phyloP scores from a whole-genome alignment of 148 eudicot genomes.

The Amaranthus cruentus region DNA sequence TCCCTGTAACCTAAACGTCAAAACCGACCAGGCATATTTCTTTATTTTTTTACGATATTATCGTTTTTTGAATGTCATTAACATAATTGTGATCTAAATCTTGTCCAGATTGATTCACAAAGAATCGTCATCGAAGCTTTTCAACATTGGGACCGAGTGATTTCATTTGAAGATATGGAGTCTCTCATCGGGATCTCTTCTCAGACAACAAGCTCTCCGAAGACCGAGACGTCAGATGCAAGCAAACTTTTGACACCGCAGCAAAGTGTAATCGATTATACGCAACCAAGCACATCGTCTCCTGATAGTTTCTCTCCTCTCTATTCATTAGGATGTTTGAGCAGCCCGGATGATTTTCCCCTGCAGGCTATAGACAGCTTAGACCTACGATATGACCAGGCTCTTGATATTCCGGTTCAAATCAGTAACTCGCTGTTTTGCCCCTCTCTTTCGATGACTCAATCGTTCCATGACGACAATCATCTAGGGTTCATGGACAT shows the following conservation, averaged over 20 bases:
- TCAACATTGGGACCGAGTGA: constrained; percentile 56
- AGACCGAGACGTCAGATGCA: constrained; percentile 33
- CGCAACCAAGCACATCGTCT: constrained; percentile 36
- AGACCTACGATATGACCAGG: constrained; percentile 46
- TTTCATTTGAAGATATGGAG: constrained; percentile 53
- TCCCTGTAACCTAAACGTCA: constrained; percentile 1
- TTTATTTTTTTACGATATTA: neutral
- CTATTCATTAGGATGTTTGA: constrained; percentile 50
- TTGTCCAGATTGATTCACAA: constrained; percentile 56
- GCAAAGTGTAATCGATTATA: constrained; percentile 26
- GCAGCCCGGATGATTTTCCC: constrained; percentile 52
- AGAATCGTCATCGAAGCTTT: constrained; percentile 58
- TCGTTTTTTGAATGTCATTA: constrained; percentile 3
- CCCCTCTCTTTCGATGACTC: constrained; percentile 38
- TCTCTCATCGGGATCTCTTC: constrained; percentile 43
- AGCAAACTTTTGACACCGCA: constrained; percentile 33
- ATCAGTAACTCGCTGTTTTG: constrained; percentile 36
- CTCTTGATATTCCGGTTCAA: constrained; percentile 38
- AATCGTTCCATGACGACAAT: constrained; percentile 40
- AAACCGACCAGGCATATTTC: neutral
- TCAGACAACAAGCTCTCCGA: constrained; percentile 29
- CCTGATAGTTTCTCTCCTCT: constrained; percentile 52
- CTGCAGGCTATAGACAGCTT: constrained; percentile 38
- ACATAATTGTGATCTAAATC: neutral
- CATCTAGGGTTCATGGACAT: constrained; percentile 50